A percentile compares a stretch with the other conserved stretches of the same genome.
Conservation (phyloP, 331 rosid species). For the Acacia pycnantha region DNA sequence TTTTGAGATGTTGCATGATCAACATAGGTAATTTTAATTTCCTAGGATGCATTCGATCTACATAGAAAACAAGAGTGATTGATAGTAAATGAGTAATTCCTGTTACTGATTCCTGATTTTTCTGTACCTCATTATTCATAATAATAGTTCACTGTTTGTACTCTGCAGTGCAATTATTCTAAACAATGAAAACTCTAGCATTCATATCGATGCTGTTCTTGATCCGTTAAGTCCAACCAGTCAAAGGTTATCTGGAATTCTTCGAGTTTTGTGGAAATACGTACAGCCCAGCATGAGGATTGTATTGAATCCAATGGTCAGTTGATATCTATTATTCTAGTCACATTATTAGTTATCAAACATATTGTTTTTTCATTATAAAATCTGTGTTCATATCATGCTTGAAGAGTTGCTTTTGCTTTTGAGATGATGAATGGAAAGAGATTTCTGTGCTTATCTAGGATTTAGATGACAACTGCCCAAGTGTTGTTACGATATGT, state of each 20-base stretch:
- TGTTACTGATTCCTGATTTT: constrained; percentile 18
- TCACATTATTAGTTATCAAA: background rate
- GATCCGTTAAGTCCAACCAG: constrained; percentile 95
- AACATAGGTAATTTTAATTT: constrained; percentile 58
- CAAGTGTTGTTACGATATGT: too few relatives aligned
- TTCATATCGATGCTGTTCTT: constrained; percentile 90
- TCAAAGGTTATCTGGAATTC: constrained; percentile 92
- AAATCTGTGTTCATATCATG: background rate
- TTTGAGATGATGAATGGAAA: constrained; percentile 11
- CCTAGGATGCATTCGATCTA: constrained; percentile 7
- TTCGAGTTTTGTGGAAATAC: constrained; percentile 74
- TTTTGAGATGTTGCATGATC: constrained; percentile 76
- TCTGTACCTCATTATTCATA: constrained; percentile 22
- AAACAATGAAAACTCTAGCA: constrained; percentile 62
- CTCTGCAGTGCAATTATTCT: constrained; percentile 82
- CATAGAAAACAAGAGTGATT: background rate
- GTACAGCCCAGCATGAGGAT: constrained; percentile 96
- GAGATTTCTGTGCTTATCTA: constrained; percentile 5
- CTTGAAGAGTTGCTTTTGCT: constrained; percentile 2
- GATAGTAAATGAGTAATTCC: constrained; percentile 4
- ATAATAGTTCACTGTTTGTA: constrained; percentile 28
- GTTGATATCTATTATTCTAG: constrained; percentile 34
- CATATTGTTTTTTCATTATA: background rate
- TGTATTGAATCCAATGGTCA: constrained; percentile 91
- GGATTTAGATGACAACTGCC: constrained; percentile 1